These are phyloP conservation scores for Pleurotus eryngii DNA, from an alignment of 768 basidiomycete species.

Conservation along the genomic window DNA sequence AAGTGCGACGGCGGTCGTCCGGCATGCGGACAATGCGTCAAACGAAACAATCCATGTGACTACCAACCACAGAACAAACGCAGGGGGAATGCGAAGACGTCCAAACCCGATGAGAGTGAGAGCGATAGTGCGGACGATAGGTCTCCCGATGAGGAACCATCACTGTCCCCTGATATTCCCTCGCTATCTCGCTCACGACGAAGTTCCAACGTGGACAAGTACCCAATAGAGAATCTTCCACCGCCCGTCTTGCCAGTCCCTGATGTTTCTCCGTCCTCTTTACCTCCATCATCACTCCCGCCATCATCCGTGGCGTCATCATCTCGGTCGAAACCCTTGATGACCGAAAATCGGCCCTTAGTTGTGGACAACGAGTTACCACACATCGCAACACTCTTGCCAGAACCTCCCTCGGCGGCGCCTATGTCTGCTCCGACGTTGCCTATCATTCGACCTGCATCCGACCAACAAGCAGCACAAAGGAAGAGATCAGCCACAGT, in stretches of 20 bases:
- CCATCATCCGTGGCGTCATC: conserved; percentile 33
- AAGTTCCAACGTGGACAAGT: conserved; percentile 45
- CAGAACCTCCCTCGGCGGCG: conserved; percentile 53
- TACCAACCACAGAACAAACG: conserved; percentile 78
- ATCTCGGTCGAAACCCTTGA: conserved; percentile 30
- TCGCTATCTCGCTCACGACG: conserved; percentile 45
- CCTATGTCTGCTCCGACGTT: conserved; percentile 64
- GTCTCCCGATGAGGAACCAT: conserved; percentile 50
- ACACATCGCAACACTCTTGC: conserved; percentile 66
- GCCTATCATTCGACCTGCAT: conserved; percentile 62
- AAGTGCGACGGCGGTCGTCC: conserved; percentile 87
- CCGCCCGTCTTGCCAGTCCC: conserved; percentile 34
- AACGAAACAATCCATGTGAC: conserved; percentile 75
- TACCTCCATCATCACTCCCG: conserved; percentile 5
- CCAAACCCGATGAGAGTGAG: conserved; percentile 58
- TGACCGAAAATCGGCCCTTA: conserved; percentile 34
- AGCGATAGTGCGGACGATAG: conserved; percentile 62
- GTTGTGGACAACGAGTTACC: conserved; percentile 66
- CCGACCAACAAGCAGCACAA: conserved; percentile 64
- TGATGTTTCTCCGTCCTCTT: conserved; percentile 18
- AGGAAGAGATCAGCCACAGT: conserved; percentile 70
- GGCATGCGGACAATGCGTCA: conserved; percentile 78
- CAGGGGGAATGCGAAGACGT: conserved; percentile 54
- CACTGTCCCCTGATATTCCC: conserved; percentile 57
- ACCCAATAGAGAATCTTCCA: conserved; percentile 34